These are phyloP conservation scores for Jacaranda copaia DNA, from an alignment of 257 asterid genomes.

Conservation along the genomic window DNA sequence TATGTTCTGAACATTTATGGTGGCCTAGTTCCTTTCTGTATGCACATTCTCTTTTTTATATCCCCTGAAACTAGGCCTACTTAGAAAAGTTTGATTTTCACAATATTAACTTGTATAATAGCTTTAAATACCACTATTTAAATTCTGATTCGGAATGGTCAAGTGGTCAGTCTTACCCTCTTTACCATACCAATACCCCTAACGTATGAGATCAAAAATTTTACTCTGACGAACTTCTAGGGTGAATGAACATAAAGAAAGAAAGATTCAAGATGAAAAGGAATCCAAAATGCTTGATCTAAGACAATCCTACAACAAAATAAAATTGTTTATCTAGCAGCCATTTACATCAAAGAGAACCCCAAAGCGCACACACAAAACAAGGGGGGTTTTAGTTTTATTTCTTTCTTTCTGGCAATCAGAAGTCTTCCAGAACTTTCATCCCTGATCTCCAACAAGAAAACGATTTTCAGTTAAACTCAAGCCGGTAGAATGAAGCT, in stretches of 20 bases:
- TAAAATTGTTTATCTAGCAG: not conserved
- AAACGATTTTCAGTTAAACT: constrained; percentile 60
- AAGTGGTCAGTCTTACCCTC: too few relatives aligned
- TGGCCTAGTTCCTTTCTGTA: not conserved
- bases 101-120: not conserved
- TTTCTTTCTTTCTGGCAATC: not conserved
- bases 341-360: constrained; percentile 6
- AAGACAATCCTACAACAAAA: not conserved
- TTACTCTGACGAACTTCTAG: too few relatives aligned
- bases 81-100: too few relatives aligned
- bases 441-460: constrained; percentile 57
- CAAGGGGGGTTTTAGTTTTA: too few relatives aligned
- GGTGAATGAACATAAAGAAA: not conserved
- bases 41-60: too few relatives aligned
- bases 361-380: not conserved
- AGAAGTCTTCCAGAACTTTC: constrained; percentile 22
- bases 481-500: constrained; percentile 71
- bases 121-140: too few relatives aligned
- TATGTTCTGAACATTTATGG: too few relatives aligned
- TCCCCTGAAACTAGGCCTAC: too few relatives aligned
- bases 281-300: not conserved
- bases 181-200: too few relatives aligned
- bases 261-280: not conserved
- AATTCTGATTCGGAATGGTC: too few relatives aligned
- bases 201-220: too few relatives aligned